Percentiles rank a stretch among this genome's conserved stretches.
These are phyloP conservation scores for Plantago major DNA, from an alignment of 257 asterid species.

Conservation along the genomic window DNA sequence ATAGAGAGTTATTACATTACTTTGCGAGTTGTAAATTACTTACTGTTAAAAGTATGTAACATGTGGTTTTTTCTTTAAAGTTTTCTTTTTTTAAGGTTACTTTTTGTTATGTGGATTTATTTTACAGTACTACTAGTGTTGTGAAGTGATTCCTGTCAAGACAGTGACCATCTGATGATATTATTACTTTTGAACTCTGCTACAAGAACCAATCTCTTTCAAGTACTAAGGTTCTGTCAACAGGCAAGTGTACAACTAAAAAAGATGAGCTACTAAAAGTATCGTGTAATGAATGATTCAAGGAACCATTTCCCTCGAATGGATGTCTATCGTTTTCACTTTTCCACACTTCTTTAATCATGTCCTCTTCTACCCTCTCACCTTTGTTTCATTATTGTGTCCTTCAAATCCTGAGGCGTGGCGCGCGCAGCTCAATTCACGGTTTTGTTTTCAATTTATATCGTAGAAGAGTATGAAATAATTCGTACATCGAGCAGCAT, in stretches of 20 bases:
- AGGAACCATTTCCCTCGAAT: conserved; percentile 32
- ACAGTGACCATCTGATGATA: conserved; percentile 44
- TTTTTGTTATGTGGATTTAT: background rate
- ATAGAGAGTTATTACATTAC: conserved; percentile 15
- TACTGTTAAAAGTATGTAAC: background rate
- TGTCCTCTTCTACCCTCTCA: conserved; percentile 12
- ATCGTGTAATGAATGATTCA: conserved; percentile 23
- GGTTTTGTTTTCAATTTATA: too few relatives aligned
- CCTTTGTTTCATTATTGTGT: background rate
- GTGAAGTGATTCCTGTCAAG: conserved; percentile 19
- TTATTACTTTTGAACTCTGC: conserved; percentile 22
- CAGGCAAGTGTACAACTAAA: background rate
- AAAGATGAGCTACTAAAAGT: background rate
- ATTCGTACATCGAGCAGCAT: too few relatives aligned
- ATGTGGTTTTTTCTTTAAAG: background rate
- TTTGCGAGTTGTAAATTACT: background rate
- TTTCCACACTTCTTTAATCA: conserved; percentile 31
- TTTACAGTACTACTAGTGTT: background rate
- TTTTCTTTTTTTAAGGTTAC: too few relatives aligned
- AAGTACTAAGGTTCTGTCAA: background rate
- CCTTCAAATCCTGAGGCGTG: too few relatives aligned
- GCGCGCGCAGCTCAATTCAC: too few relatives aligned
- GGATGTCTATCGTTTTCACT: conserved; percentile 47
- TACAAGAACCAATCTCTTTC: conserved; percentile 24
- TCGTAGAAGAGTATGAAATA: too few relatives aligned